Percentiles rank a stretch among this genome's conserved stretches.
phyloP scores from a whole-genome alignment of 2,329 filamentous ascomycete species.

The Sporothrix humicola region DNA sequence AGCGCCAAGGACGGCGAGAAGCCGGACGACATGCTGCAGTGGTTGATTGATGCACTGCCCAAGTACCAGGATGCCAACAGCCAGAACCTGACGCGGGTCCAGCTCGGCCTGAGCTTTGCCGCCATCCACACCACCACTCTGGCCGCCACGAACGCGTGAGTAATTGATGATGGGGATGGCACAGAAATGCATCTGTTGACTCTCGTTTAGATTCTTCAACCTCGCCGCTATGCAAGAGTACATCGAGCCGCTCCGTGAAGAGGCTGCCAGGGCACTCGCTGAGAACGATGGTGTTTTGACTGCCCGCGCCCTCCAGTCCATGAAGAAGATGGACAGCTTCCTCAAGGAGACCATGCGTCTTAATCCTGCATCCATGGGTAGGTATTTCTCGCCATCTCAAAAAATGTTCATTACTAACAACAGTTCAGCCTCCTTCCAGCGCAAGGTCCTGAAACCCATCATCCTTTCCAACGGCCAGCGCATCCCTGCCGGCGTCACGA shows the following conservation, averaged over 20 bases:
- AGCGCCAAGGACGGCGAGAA: conserved; percentile 40
- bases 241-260: conserved; percentile 57
- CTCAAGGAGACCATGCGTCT: conserved; percentile 45
- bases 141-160: conserved; percentile 51
- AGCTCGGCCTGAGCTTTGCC: conserved; percentile 54
- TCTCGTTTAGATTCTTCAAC: conserved; percentile 53
- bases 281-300: conserved; percentile 44
- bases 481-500: conserved; percentile 52
- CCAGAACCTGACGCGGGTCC: conserved; percentile 49
- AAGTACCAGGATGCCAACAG: conserved; percentile 45
- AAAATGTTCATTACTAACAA: no score
- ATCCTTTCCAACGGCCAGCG: conserved; percentile 61
- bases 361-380: conserved; percentile 35
- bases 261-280: conserved; percentile 51
- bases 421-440: conserved; percentile 49
- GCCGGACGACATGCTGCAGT: conserved; percentile 56
- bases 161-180: no score
- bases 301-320: conserved; percentile 42
- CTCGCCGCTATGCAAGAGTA: conserved; percentile 58
- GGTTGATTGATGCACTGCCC: conserved; percentile 50
- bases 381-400: no score
- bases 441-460: conserved; percentile 53
- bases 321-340: conserved; percentile 46
- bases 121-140: conserved; percentile 59
- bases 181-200: no score